Percentiles rank a stretch among this genome's conserved stretches.
phyloP scores from a whole-genome alignment of 2,329 filamentous ascomycete species.

The Talaromyces pinophilus region DNA sequence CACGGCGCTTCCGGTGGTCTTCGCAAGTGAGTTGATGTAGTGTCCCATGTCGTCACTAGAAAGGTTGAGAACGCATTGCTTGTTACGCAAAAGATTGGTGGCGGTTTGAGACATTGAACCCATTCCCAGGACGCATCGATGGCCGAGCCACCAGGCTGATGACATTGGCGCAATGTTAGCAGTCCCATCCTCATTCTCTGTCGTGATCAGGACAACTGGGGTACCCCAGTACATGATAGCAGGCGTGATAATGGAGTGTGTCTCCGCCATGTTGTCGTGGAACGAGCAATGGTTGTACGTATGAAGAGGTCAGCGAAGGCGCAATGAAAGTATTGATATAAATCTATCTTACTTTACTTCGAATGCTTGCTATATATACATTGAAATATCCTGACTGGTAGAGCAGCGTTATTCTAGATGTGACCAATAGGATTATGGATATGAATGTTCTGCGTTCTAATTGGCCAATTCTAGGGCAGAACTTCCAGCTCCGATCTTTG shows the following conservation, averaged over 20 bases:
- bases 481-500: background rate
- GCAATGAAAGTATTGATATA: background rate
- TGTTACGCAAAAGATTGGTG: constrained; percentile 44
- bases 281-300: background rate
- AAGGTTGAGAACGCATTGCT: constrained; percentile 49
- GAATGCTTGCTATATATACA: background rate
- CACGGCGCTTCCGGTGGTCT: constrained; percentile 41
- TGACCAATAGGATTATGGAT: background rate
- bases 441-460: background rate
- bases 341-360: background rate
- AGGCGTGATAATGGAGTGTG: constrained; percentile 9
- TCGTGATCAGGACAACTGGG: constrained; percentile 42
- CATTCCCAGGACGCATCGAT: constrained; percentile 49
- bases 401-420: background rate
- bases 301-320: background rate
- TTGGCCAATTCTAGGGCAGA: background rate
- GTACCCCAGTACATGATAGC: constrained; percentile 18
- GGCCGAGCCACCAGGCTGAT: constrained; percentile 49
- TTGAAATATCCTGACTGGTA: background rate
- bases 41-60: constrained; percentile 38
- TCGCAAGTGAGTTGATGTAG: constrained; percentile 43
- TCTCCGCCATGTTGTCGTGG: background rate
- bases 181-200: constrained; percentile 45
- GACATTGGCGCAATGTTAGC: constrained; percentile 49
- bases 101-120: constrained; percentile 41